Percentiles rank a stretch among this genome's conserved stretches.
Evolutionary conservation across 2,329 filamentous ascomycete species (phyloP).

Genomic region (Colletotrichum tropicale): DNA sequence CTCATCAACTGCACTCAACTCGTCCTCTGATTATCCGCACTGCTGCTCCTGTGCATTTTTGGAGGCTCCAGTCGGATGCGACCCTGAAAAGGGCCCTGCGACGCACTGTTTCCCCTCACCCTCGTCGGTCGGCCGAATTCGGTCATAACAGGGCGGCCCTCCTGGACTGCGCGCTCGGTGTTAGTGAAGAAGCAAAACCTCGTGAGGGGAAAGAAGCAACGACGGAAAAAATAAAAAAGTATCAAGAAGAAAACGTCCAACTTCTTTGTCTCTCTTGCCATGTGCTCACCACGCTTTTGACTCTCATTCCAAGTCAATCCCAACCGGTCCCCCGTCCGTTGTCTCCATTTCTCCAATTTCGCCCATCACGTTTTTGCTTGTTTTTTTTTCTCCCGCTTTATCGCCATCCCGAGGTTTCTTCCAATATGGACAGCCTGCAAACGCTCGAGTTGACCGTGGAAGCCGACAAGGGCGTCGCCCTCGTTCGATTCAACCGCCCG

Average conservation of each 20-base stretch:
- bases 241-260: neutral
- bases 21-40: neutral
- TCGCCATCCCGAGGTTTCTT: neutral
- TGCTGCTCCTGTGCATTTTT: neutral
- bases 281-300: neutral
- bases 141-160: neutral
- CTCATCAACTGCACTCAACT: neutral
- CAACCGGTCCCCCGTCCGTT: neutral
- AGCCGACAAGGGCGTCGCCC: constrained; percentile 12
- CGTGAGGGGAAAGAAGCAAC: neutral
- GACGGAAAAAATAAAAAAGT: neutral
- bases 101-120: neutral
- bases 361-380: neutral
- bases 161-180: neutral
- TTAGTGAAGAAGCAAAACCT: constrained; percentile 4
- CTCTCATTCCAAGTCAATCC: neutral
- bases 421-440: constrained; percentile 12
- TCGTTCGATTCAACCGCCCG: constrained; percentile 43
- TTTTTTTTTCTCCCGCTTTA: neutral
- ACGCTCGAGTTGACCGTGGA: constrained; percentile 12
- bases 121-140: neutral
- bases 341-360: neutral
- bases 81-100: neutral
- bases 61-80: neutral
- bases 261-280: constrained; percentile 1